A percentile compares a stretch with the other conserved stretches of the same genome.
Conservation (phyloP, 164 flowering plant species). For the Aristolochia californica region DNA sequence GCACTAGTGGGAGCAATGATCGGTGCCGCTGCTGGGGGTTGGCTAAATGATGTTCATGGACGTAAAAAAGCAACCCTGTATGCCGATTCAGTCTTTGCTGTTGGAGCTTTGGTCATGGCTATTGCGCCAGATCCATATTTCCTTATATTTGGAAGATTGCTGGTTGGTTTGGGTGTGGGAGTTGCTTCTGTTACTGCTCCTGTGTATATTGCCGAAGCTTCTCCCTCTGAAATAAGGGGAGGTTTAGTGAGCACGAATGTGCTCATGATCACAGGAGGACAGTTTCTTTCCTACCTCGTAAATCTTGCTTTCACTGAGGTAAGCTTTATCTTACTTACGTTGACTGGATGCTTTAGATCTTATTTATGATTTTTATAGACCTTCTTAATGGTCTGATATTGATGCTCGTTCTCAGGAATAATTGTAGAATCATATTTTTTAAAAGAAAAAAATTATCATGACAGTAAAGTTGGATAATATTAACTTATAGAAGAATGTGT, state of each 20-base stretch:
- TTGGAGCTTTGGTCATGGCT: slow-evolving; percentile 78
- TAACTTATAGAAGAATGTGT: too few species aligned
- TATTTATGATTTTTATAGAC: too few species aligned
- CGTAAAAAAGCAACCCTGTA: slow-evolving; percentile 87
- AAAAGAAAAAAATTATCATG: too few species aligned
- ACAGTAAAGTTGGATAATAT: too few species aligned
- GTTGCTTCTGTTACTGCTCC: slow-evolving; percentile 97
- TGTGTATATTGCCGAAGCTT: slow-evolving; percentile 92
- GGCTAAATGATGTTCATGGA: slow-evolving; percentile 85
- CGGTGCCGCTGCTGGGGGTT: slow-evolving; percentile 86
- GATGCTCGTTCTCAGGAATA: too few species aligned
- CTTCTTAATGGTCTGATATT: too few species aligned
- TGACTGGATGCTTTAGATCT: not conserved
- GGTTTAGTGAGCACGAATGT: slow-evolving; percentile 93
- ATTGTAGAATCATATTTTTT: too few species aligned
- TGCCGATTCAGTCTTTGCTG: slow-evolving; percentile 74
- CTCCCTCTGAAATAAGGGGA: slow-evolving; percentile 96
- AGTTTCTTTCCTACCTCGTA: slow-evolving; percentile 87
- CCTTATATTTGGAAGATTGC: slow-evolving; percentile 70
- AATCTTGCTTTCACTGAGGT: slow-evolving; percentile 98
- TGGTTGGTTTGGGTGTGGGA: slow-evolving; percentile 91
- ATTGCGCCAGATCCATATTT: slow-evolving; percentile 87
- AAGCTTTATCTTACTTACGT: slow-evolving; percentile 14
- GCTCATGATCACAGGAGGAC: slow-evolving; percentile 98
- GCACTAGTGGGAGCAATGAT: slow-evolving; percentile 89